Evolutionary conservation across 176 grass and related monocot genomes (phyloP).

Genomic region (Echinochloa phyllopogon): DNA sequence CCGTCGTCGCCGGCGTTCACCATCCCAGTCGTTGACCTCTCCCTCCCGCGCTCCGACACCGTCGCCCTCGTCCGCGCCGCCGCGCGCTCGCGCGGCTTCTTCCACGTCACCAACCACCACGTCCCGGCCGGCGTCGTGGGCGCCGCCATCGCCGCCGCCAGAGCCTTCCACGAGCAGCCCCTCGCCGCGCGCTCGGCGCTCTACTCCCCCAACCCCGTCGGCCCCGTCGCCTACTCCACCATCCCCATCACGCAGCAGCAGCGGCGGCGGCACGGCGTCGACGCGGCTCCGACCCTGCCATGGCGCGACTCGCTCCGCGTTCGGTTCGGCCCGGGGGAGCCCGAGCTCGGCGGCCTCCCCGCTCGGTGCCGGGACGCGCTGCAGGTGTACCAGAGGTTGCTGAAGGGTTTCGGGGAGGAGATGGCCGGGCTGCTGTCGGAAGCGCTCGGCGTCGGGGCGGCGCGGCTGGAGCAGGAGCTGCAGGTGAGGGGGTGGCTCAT

Average conservation of each 20-base stretch:
- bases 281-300: neutral
- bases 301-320: slow-evolving; percentile 54
- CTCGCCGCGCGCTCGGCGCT: slow-evolving; percentile 22
- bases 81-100: slow-evolving; percentile 47
- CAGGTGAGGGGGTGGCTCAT: slow-evolving; percentile 35
- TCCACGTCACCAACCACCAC: slow-evolving; percentile 55
- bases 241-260: slow-evolving; percentile 4
- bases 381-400: slow-evolving; percentile 29
- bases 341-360: slow-evolving; percentile 36
- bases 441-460: slow-evolving; percentile 40
- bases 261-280: neutral
- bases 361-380: slow-evolving; percentile 36
- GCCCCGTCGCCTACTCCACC: slow-evolving; percentile 49
- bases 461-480: slow-evolving; percentile 36
- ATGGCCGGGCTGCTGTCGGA: slow-evolving; percentile 49
- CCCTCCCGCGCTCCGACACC: slow-evolving; percentile 1
- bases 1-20: neutral
- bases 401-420: slow-evolving; percentile 21
- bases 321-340: slow-evolving; percentile 22
- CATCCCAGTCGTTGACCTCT: slow-evolving; percentile 28
- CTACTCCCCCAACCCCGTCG: slow-evolving; percentile 26
- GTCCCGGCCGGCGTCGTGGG: slow-evolving; percentile 12
- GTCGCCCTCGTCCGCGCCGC: slow-evolving; percentile 40
- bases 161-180: slow-evolving; percentile 54
- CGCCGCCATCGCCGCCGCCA: slow-evolving; percentile 36